Evolutionary conservation across 169 alveolate species (phyloP).

Genomic region (Plasmodium cynomolgi): DNA sequence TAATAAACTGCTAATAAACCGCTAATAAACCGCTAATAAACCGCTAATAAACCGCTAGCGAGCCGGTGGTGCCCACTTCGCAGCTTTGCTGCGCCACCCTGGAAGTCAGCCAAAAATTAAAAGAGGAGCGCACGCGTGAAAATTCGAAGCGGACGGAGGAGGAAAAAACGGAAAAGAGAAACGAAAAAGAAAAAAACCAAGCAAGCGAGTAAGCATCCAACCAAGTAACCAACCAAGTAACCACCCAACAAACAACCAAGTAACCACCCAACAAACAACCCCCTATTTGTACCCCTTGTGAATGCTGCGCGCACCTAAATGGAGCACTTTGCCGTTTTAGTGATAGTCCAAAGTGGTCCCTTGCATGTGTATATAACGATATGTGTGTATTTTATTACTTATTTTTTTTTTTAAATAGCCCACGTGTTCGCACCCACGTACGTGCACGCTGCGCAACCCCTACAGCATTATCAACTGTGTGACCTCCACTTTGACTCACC

Average conservation of each 20-base stretch:
- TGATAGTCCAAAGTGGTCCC: background rate
- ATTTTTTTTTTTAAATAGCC: background rate
- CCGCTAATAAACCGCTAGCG: too few relatives aligned
- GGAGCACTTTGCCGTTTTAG: background rate
- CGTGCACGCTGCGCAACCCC: background rate
- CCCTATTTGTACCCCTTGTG: slow-evolving; percentile 7
- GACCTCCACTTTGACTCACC: background rate
- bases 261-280: background rate
- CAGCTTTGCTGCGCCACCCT: background rate
- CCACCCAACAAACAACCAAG: background rate
- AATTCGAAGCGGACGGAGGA: background rate
- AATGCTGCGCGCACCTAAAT: background rate
- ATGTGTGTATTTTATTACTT: background rate
- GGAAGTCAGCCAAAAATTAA: background rate
- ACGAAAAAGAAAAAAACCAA: background rate
- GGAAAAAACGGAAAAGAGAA: background rate
- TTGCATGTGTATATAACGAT: background rate
- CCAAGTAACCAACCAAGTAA: too few relatives aligned
- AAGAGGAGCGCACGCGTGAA: background rate
- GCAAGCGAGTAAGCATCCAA: background rate
- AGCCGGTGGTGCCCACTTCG: background rate
- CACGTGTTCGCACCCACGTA: background rate
- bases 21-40: background rate
- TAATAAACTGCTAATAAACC: too few relatives aligned
- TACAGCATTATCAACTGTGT: background rate